Evolutionary conservation across 495 filamentous ascomycete genomes (phyloP), one percentile per base, ranked within the genome.

Genomic region (Achaetomiella virescens): DNA sequence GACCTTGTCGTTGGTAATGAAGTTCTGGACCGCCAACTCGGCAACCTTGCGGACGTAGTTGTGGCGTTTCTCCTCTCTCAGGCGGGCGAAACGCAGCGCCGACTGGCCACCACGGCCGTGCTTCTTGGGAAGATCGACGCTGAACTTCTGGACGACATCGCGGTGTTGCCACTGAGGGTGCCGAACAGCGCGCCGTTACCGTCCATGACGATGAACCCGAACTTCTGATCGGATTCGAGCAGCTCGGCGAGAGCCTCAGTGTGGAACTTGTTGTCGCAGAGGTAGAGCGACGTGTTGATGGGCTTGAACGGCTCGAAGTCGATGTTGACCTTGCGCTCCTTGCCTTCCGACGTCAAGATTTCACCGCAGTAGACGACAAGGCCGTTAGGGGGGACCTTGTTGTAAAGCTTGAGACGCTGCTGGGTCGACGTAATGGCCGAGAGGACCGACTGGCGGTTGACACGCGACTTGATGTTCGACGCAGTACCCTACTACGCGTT

Each of bases 191-290:
- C 88, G 57, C 93, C 93, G 72, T 97, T 97, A 75, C 93, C 93
- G 67, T 97, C 93, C 95, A 98, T 98, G 73, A 98, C 83, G 66
- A 98, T 98, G 72, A 98, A 98, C 35, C 93, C 93, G 66, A 98
- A 98, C 74, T 95, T 96, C 77, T 95, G 91, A 71, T 98, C 93
- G 6, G 91, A 96, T 74, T 97, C 93, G 44, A 98, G 84, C 55
- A 98, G 81, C 77, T 98, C 93, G 54, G 89, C 91, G 57, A 98
- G 77, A 7, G 93, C 92, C 70, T 98, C 93, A 35, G 93, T 98
- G 69, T 98, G 93, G 77, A 98, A 98, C 66, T 98, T 98, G 78
- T 98, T 98, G 79, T 98, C 93, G 77, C 93, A 98, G 25, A 98
- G 85, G 71, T 98, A 98, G 9, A 98, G 83, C 10, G 93, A 98